Percentiles rank a stretch among this genome's conserved stretches.
Conservation (phyloP, 352 stramenopile genomes). For the Globisporangium megalacanthum region DNA sequence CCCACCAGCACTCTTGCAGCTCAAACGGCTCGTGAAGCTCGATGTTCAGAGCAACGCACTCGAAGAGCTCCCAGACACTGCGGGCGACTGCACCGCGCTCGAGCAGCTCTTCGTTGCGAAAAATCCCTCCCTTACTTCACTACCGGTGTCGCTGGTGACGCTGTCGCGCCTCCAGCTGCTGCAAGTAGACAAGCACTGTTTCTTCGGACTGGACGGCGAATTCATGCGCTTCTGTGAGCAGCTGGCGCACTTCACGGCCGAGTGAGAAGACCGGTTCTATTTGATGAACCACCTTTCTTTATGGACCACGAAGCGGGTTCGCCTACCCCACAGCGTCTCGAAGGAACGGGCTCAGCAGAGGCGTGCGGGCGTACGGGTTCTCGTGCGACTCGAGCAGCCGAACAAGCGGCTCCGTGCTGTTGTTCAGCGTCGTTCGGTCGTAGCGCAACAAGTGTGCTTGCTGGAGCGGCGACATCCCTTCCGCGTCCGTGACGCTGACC, state of each 20-base stretch:
- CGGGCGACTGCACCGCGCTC: slow-evolving; percentile 22
- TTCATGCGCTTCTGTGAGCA: slow-evolving; percentile 35
- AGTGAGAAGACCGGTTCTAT: neutral
- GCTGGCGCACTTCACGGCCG: slow-evolving; percentile 4
- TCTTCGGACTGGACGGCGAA: slow-evolving; percentile 30
- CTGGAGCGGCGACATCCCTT: slow-evolving; percentile 7
- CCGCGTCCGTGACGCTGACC: neutral
- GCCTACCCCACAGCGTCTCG: neutral
- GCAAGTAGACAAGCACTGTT: slow-evolving; percentile 43
- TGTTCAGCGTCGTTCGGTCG: neutral
- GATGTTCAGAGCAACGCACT: slow-evolving; percentile 34
- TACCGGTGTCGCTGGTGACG: slow-evolving; percentile 22
- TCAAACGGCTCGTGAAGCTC: slow-evolving; percentile 18
- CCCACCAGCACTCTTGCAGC: slow-evolving; percentile 18
- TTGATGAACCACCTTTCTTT: too few species aligned
- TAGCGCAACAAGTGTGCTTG: slow-evolving; percentile 4
- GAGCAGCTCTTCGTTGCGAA: slow-evolving; percentile 27
- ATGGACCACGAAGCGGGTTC: neutral
- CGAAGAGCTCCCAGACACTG: slow-evolving; percentile 23
- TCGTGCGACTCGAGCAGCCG: slow-evolving; percentile 7
- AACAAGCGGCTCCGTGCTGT: slow-evolving; percentile 3
- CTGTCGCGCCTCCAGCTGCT: slow-evolving; percentile 26
- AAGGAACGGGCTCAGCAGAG: slow-evolving; percentile 8
- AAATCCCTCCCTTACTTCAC: slow-evolving; percentile 22
- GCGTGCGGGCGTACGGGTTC: neutral